Evolutionary conservation across 352 stramenopile genomes (phyloP), one percentile per base, ranked within the genome.

Genomic region (Bremia lactucae): DNA sequence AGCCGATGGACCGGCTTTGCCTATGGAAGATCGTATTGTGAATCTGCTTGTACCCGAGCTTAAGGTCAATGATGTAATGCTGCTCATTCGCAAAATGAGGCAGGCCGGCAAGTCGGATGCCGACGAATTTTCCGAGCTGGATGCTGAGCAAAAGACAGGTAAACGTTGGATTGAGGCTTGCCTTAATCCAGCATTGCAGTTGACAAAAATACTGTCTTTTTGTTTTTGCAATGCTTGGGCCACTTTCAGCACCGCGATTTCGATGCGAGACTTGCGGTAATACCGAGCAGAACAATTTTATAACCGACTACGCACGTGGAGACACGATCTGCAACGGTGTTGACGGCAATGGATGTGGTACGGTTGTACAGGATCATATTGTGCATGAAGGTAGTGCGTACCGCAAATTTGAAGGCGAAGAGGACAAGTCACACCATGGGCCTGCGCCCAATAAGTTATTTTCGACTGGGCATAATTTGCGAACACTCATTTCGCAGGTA

Each of bases 371-470:
- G 48, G 92, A 97, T 59, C 91, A 94, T 42, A 90, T 97, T 23
- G 94, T 97, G 61, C 90, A 97, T 53, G 94, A 98, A 79, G 92
- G 94, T 42, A 94, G 81, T 18, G 83, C 89, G 41, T 98, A 93
- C 68, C 79, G 94, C 28, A 97, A 98, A 60, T 98, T 98, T 70
- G 89, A 97, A 67, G 94, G 89, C 31, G 91, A 98, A 71, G 87
- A 95, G 31, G 92, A 98, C 68, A 95, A 96, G 43, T 97, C 92
- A 28, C 94, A 98, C 62, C 94, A 98, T 61, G 92, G 92, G 11
- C 91, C 94, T 49, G 79, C 87, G 14, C 81, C 87, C 7, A 97
- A 98, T 77, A 94, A 93, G 39, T 68, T 97, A 24, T 97, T 96
- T 49, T 96, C 83, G 6, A 95, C 87, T 52, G 81, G 89, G 6